These are phyloP conservation scores for Penicillium paradoxum DNA, from an alignment of 495 filamentous ascomycete species.

Conservation along the genomic window DNA sequence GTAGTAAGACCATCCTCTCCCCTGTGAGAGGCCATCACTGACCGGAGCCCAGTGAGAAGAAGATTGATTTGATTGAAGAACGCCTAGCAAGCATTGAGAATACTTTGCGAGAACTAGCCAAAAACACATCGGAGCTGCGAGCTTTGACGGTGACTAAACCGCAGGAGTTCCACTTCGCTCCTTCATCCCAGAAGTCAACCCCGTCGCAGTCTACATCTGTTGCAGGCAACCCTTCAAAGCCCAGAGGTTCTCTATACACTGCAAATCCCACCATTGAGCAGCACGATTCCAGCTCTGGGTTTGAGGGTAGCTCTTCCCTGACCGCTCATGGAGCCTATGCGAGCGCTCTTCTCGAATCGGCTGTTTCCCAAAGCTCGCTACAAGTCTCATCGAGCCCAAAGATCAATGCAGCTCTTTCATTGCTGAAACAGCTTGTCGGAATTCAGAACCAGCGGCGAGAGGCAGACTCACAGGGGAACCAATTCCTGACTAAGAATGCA, in stretches of 20 bases:
- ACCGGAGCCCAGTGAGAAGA: slow-evolving; percentile 50
- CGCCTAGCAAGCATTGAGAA: slow-evolving; percentile 55
- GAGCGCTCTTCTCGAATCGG: slow-evolving; percentile 55
- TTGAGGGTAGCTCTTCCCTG: slow-evolving; percentile 58
- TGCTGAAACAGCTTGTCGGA: slow-evolving; percentile 52
- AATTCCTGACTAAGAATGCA: slow-evolving; percentile 39
- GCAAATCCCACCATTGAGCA: slow-evolving; percentile 31
- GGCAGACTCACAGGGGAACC: slow-evolving; percentile 34
- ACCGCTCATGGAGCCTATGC: slow-evolving; percentile 60
- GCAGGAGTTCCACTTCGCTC: slow-evolving; percentile 16
- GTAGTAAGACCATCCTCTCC: slow-evolving; percentile 46
- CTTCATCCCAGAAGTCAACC: slow-evolving; percentile 8
- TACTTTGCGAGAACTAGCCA: slow-evolving; percentile 40
- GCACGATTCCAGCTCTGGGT: slow-evolving; percentile 40
- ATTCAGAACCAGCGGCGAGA: slow-evolving; percentile 42
- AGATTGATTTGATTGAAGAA: slow-evolving; percentile 62
- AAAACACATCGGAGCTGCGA: slow-evolving; percentile 7
- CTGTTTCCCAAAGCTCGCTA: slow-evolving; percentile 49
- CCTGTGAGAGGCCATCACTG: neutral
- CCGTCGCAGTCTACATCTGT: slow-evolving; percentile 1
- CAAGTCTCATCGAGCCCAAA: slow-evolving; percentile 43
- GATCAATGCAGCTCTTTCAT: slow-evolving; percentile 52
- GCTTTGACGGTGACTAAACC: neutral
- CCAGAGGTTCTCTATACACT: slow-evolving; percentile 19
- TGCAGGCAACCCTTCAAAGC: slow-evolving; percentile 11